A percentile compares a stretch with the other conserved stretches of the same genome.
Evolutionary conservation across 176 grass and related monocot species (phyloP).

Genomic region (Musa itinerans): DNA sequence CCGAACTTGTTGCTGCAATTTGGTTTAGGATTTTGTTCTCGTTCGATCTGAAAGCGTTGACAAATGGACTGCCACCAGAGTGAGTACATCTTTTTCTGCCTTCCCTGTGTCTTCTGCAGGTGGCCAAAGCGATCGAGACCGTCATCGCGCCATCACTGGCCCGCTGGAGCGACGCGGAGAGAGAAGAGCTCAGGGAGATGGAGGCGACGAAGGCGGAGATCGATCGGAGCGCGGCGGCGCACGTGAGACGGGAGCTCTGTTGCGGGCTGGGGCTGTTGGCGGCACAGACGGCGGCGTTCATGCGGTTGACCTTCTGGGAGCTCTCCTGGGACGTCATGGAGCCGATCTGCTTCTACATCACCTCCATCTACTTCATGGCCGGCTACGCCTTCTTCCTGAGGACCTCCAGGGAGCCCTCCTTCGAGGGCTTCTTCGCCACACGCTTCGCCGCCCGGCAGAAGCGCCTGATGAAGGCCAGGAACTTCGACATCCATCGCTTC

Average conservation of each 20-base stretch:
- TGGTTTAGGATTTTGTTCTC: too few relatives aligned
- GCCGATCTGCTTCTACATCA: conserved; percentile 12
- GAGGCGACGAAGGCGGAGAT: conserved; percentile 2
- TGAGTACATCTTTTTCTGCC: not conserved
- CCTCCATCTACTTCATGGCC: conserved; percentile 6
- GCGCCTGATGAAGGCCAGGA: conserved; percentile 3
- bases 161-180: not conserved
- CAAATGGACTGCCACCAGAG: not conserved
- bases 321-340: conserved; percentile 6
- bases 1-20: too few relatives aligned
- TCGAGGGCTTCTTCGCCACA: conserved; percentile 8
- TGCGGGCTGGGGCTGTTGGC: not conserved
- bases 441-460: conserved; percentile 4
- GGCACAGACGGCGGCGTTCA: conserved; percentile 7
- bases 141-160: not conserved
- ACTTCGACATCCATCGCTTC: conserved; percentile 1
- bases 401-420: conserved; percentile 2
- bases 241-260: conserved; percentile 2
- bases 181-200: not conserved
- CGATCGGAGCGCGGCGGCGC: not conserved
- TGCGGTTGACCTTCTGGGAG: conserved; percentile 8
- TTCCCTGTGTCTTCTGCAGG: not conserved
- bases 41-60: too few relatives aligned
- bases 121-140: conserved; percentile 1
- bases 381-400: conserved; percentile 11